Base-by-base conservation (phyloP, 73 alveolate species). In the Paramecium sonneborni region DNA sequence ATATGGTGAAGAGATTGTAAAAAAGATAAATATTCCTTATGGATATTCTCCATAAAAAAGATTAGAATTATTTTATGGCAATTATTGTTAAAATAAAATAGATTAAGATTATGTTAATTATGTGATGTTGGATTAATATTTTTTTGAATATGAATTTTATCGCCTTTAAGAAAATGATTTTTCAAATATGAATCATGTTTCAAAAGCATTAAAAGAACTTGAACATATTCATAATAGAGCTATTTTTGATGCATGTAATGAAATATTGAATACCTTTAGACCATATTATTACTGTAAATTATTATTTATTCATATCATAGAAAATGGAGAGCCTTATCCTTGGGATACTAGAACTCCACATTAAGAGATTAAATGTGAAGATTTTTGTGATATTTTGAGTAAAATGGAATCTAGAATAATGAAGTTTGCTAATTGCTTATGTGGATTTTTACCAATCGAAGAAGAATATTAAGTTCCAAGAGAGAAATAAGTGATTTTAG, bases 221-320 rank as follows among this genome's bases (percentile, higher is more conserved):
- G 86, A 74, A 20, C 97, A 94, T 43, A 96, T 96, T 44, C 97
- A 94, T 41, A 96, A 96, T 70, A 96, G 95, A 68, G 96, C 96
- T 30, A 86, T 96, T 30, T 96, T 96, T 86, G 98, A 96, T 93
- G 91, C 96, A 1, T 70, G 95, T 35, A 96, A 96, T 86, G 98
- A 96, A 69, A 70, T 94, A 35, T 88, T 96, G 39, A 84, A 94
- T 86, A 52, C 88, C 1, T 89, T 86, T 62, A 94, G 97, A 70
- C 98, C 98, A 35, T 94, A 92, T 85, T 88, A 69, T 70, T 57
- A 34, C 6, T 23, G 84, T 62, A 62, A n/a, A n/a, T 18, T 52
- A 21, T 62, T 6, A 62, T 24, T 1, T 23, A 30, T 32, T 12
- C 9, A n/a, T 62, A 62, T 30, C 6, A 70, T 82, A 43, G 82